These are phyloP conservation scores for Penicillium sp. DNA, from an alignment of 2,329 filamentous ascomycete genomes.

Conservation along the genomic window DNA sequence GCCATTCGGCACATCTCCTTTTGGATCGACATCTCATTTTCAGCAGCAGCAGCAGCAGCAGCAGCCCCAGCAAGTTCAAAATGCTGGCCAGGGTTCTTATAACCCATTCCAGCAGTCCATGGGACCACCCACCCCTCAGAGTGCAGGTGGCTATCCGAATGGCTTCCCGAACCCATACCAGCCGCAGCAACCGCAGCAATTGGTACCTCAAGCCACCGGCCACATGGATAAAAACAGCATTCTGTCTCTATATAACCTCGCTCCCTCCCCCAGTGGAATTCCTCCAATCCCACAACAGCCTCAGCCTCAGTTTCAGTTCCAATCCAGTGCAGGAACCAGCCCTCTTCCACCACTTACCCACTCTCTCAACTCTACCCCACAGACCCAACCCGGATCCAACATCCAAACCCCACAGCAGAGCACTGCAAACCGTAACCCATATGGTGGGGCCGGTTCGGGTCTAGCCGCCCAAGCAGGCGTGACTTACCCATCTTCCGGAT, in stretches of 20 bases:
- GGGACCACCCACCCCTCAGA: slow-evolving; percentile 26
- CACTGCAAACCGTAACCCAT: slow-evolving; percentile 28
- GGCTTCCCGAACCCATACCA: slow-evolving; percentile 28
- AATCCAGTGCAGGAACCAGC: slow-evolving; percentile 19
- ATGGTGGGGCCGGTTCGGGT: slow-evolving; percentile 17
- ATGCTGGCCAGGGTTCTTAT: slow-evolving; percentile 22
- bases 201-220: slow-evolving; percentile 43
- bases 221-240: slow-evolving; percentile 41
- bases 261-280: slow-evolving; percentile 28
- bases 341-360: slow-evolving; percentile 21
- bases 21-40: slow-evolving; percentile 28
- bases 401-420: slow-evolving; percentile 21
- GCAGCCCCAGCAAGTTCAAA: background rate
- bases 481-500: slow-evolving; percentile 14
- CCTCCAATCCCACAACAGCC: slow-evolving; percentile 38
- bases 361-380: slow-evolving; percentile 23
- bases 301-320: slow-evolving; percentile 27
- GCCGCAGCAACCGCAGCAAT: slow-evolving; percentile 27
- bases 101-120: slow-evolving; percentile 38
- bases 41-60: slow-evolving; percentile 5
- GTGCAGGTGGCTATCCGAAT: slow-evolving; percentile 4
- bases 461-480: slow-evolving; percentile 25
- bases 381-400: slow-evolving; percentile 25
- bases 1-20: slow-evolving; percentile 31
- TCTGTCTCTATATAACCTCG: slow-evolving; percentile 35